Evolutionary conservation across 257 asterid species (phyloP), one percentile per base, ranked within the genome.

Genomic region (Nicotiana sylvestris): DNA sequence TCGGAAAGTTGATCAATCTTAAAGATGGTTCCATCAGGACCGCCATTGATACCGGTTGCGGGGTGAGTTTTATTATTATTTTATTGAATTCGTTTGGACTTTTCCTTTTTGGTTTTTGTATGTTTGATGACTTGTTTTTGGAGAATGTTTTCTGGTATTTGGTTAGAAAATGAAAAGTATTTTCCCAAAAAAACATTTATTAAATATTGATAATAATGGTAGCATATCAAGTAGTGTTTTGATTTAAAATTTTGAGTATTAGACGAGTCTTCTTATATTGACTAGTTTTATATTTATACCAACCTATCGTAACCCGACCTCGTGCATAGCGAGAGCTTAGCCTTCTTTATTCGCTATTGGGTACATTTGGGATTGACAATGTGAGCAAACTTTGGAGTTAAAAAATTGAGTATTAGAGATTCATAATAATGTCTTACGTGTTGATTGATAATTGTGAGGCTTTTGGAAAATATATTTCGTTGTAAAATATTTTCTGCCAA

Each of bases 11-110:
- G 82, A 90, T 96, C 77, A 87, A 92, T 82, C 96, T 94, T 51
- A n/a, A 60, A 3, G 92, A 89, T 62, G 99, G 99, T 32, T 86
- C 94, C 1, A 78, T 94, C 21, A 84, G 99, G 86, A 94, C 99
- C 61, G 97, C 98, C 89, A 89, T 95, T 80, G 99, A 96, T 56
- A 95, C 99, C 27, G 99, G 99, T 13, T 96, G 99, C 64, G 98
- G 99, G 91, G 99, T 90, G 76, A 58, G 86, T 81, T 55, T 43
- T 56, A 25, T 61, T 56, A 25, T 61, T 72, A 7, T 3, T 18
- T 2, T 35, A 12, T 2, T 30, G 5, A n/a, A 51, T 84, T 53
- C 32, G 2, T 67, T 57, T 84, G 80, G 81, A 56, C 12, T 65
- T 49, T 79, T 46, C 78, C 15, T 27, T 46, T 43, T 21, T 29